phyloP scores from a whole-genome alignment of 768 basidiomycete species.

The Boletus tomentosulus region DNA sequence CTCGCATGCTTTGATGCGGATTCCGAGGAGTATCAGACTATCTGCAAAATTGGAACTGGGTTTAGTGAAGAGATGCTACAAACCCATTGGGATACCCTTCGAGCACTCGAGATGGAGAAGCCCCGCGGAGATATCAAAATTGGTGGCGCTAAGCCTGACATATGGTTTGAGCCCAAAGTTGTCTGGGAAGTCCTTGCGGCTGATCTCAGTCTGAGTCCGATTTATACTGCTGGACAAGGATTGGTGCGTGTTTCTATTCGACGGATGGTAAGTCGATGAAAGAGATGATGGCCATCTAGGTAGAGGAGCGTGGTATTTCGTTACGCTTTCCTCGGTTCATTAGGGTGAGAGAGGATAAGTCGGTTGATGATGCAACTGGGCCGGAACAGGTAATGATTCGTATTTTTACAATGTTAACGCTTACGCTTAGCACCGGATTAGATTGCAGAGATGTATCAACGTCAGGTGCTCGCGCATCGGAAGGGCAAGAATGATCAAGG shows the following conservation, averaged over 20 bases:
- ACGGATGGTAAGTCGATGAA: conserved; percentile 1
- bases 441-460: conserved; percentile 93
- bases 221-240: conserved; percentile 94
- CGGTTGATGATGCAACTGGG: conserved; percentile 85
- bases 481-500: conserved; percentile 63
- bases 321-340: conserved; percentile 95
- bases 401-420: background rate
- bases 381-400: conserved; percentile 73
- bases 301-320: conserved; percentile 89
- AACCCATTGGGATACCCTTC: conserved; percentile 74
- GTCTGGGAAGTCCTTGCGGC: conserved; percentile 99
- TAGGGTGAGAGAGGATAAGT: conserved; percentile 89
- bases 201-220: conserved; percentile 92
- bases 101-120: conserved; percentile 68
- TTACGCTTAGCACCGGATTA: conserved; percentile 26
- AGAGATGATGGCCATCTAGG: conserved; percentile 38
- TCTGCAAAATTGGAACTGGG: conserved; percentile 99
- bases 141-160: conserved; percentile 92
- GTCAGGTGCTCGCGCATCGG: conserved; percentile 78
- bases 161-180: conserved; percentile 96
- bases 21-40: conserved; percentile 91
- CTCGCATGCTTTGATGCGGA: conserved; percentile 96
- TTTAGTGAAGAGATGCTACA: conserved; percentile 91
- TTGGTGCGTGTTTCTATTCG: conserved; percentile 47
- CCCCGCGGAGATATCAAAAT: conserved; percentile 80